Base-by-base conservation (phyloP, 2,329 filamentous ascomycete genomes). In the Stachybotrys chartarum region DNA sequence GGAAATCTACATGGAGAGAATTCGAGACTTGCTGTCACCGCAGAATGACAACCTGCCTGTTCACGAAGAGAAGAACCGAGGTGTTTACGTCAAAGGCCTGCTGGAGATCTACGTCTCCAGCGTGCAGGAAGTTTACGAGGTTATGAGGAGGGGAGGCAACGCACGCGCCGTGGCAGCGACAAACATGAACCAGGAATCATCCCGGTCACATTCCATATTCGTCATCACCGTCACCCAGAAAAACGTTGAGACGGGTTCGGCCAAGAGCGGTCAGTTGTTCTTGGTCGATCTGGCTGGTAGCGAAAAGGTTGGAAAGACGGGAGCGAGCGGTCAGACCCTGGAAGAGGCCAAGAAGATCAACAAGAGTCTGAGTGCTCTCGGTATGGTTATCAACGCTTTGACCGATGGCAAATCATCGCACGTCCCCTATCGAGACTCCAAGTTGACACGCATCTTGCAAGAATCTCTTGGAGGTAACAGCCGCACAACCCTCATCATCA, bases 261-360 rank as follows among this genome's bases (percentile, higher is more conserved):
- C 91, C 64, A 96, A 97, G 78, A 96, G 91, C 68, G 94, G 94
- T 56, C 91, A 96, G 73, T 84, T 99, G 24, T 97, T 97, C 81
- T 78, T 99, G 70, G 94, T 99, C 60, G 94, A 99, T 86, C 78
- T 99, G 79, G 94, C 94, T 54, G 94, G 94, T 79, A 96, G 91
- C 68, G 94, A 99, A 76, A 97, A 97, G 78, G 91, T 97, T 53
- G 93, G 94, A 70, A 97, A 99, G 82, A 99, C 94, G 32, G 94
- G 94, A 64, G 94, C 94, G 59, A 97, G 91, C 70, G 94, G 94
- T 56, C 94, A 97, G 74, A 97, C 93, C 5, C 80, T 99, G 48
- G 94, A 97, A 72, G 94, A 99, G 72, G 94, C 94, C 58, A 97
- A 97, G 81, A 99, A 99, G 81, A 99, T 99, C 82, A 99, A 99